A percentile compares a stretch with the other conserved stretches of the same genome.
phyloP scores from a whole-genome alignment of 176 grass and related monocot genomes.

The Carex parvula region DNA sequence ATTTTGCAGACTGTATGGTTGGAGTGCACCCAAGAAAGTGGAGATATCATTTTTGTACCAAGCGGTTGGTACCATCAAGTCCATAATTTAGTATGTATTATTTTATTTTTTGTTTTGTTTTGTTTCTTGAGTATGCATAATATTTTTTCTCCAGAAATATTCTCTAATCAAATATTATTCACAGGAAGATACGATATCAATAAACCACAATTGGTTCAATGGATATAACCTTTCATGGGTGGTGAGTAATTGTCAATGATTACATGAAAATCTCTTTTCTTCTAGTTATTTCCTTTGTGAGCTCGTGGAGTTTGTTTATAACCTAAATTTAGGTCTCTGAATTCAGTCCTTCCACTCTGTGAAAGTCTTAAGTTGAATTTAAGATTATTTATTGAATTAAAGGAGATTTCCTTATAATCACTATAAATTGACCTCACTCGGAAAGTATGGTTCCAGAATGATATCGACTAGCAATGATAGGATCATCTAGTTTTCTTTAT shows the following conservation, averaged over 20 bases:
- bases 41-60: constrained; percentile 95
- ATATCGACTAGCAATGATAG: background rate
- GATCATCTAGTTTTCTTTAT: background rate
- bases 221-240: constrained; percentile 85
- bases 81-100: constrained; percentile 69
- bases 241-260: constrained; percentile 44
- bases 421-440: background rate
- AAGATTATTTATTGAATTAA: background rate
- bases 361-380: background rate
- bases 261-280: background rate
- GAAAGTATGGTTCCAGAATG: background rate
- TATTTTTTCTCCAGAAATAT: background rate
- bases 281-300: background rate
- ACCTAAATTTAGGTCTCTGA: background rate
- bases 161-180: constrained; percentile 23
- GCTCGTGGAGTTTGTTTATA: background rate
- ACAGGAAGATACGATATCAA: constrained; percentile 93
- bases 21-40: constrained; percentile 76
- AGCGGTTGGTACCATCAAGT: constrained; percentile 99
- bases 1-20: constrained; percentile 72
- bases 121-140: background rate
- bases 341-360: background rate
- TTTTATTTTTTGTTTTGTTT: background rate
- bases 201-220: constrained; percentile 99
- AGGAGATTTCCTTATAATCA: background rate